phyloP scores from a whole-genome alignment of 1,284 basidiomycete species.

The Meira nashicola region DNA sequence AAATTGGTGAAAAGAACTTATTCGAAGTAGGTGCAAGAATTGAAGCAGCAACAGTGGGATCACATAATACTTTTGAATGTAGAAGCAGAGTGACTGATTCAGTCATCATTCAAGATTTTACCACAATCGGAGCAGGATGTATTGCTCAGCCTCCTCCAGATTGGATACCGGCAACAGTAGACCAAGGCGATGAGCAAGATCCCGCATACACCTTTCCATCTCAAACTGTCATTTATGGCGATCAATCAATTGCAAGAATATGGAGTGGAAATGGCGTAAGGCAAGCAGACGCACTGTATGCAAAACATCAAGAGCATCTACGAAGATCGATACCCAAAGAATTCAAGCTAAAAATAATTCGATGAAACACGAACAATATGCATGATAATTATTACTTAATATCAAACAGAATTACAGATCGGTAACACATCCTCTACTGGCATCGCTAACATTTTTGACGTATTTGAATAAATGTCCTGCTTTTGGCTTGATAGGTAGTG shows the following conservation, averaged over 20 bases:
- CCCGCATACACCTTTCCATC: conserved; percentile 61
- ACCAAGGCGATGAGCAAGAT: not conserved
- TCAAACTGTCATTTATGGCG: conserved; percentile 78
- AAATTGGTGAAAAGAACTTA: conserved; percentile 85
- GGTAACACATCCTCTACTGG: conserved; percentile 79
- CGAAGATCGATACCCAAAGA: conserved; percentile 40
- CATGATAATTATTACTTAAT: not conserved
- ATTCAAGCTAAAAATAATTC: not conserved
- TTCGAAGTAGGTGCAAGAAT: conserved; percentile 86
- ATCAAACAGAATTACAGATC: conserved; percentile 61
- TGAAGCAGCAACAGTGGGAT: conserved; percentile 75
- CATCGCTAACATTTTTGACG: conserved; percentile 60
- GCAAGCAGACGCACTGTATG: conserved; percentile 74
- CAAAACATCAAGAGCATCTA: conserved; percentile 85
- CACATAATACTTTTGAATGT: conserved; percentile 77
- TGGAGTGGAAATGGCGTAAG: conserved; percentile 82
- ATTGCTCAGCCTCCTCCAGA: conserved; percentile 24
- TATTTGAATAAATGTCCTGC: conserved; percentile 60
- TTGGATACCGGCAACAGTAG: conserved; percentile 33
- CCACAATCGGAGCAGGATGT: conserved; percentile 74
- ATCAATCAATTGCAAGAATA: conserved; percentile 64
- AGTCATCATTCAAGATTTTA: conserved; percentile 70
- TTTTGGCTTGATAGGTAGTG: conserved; percentile 76
- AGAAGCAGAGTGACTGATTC: conserved; percentile 72
- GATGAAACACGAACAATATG: not conserved